These are phyloP conservation scores for Backusella luteola DNA, from an alignment of 192 early-diverging fungal species.

Conservation along the genomic window DNA sequence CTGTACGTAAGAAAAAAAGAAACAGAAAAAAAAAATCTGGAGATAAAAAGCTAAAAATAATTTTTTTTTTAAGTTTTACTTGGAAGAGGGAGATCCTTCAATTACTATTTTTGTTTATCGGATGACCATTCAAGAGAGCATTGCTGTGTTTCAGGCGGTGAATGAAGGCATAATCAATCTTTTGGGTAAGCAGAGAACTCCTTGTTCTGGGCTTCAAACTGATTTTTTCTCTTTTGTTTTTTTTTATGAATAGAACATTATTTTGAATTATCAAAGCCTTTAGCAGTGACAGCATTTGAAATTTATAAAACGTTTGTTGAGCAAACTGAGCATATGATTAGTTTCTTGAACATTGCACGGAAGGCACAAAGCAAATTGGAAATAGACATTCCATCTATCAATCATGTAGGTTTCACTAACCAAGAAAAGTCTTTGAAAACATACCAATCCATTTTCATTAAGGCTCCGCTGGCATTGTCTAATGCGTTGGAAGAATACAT, in stretches of 20 bases:
- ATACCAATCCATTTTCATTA: not conserved
- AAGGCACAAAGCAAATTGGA: constrained; percentile 52
- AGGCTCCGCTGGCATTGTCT: constrained; percentile 30
- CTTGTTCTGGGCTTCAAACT: not conserved
- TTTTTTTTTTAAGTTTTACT: constrained; percentile 55
- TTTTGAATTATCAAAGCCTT: constrained; percentile 68
- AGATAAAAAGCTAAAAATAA: not conserved
- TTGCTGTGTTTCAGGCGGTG: constrained; percentile 68
- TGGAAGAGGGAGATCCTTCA: constrained; percentile 69
- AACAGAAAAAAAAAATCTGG: not conserved
- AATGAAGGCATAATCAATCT: constrained; percentile 81
- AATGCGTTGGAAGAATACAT: constrained; percentile 30
- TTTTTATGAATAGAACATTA: constrained; percentile 53
- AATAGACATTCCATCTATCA: constrained; percentile 69
- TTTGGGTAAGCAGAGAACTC: constrained; percentile 46
- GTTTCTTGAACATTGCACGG: constrained; percentile 68
- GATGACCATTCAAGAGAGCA: constrained; percentile 68
- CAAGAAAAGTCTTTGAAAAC: not conserved
- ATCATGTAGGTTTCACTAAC: constrained; percentile 54
- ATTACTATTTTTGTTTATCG: constrained; percentile 72
- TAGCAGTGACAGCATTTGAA: constrained; percentile 61
- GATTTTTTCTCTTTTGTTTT: not conserved
- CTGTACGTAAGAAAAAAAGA: constrained; percentile 42
- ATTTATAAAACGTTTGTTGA: constrained; percentile 79
- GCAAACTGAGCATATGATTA: constrained; percentile 67